Conservation (phyloP, 2,329 filamentous ascomycete genomes). For the Monosporascus sp. region DNA sequence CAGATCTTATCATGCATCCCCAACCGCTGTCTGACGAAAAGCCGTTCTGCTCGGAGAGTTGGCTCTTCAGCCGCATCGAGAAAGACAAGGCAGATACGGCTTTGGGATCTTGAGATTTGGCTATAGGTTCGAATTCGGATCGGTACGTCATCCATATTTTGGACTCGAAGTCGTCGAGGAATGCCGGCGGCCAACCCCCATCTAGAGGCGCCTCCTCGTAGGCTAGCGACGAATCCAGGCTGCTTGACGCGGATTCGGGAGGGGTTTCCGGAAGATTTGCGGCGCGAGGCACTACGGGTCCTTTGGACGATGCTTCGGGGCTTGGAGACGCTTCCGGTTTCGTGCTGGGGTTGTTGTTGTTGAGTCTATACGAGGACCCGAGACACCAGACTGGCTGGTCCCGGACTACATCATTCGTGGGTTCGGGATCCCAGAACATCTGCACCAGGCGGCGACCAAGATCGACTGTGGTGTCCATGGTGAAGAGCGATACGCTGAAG, state of each 20-base stretch:
- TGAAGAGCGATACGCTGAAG: background rate
- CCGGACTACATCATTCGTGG: conserved; percentile 66
- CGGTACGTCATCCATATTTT: conserved; percentile 96
- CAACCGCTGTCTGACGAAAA: conserved; percentile 94
- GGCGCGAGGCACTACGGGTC: conserved; percentile 11
- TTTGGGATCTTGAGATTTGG: conserved; percentile 69
- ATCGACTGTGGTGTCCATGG: conserved; percentile 52
- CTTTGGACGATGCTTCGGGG: conserved; percentile 11
- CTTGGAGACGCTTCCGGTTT: conserved; percentile 11
- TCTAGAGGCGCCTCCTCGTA: conserved; percentile 41
- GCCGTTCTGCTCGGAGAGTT: conserved; percentile 70
- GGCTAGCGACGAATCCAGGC: conserved; percentile 46
- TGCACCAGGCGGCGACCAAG: conserved; percentile 78
- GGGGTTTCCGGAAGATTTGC: conserved; percentile 37
- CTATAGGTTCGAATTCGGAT: conserved; percentile 77
- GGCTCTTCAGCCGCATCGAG: conserved; percentile 75
- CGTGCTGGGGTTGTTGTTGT: conserved; percentile 16
- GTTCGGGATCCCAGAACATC: conserved; percentile 88
- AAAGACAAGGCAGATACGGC: conserved; percentile 71
- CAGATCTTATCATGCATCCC: conserved; percentile 98
- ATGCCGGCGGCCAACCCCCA: conserved; percentile 74
- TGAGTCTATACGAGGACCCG: conserved; percentile 46
- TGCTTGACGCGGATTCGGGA: conserved; percentile 44
- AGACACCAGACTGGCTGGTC: conserved; percentile 81
- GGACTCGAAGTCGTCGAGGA: conserved; percentile 90